These are phyloP conservation scores for Lactifluus subvellereus DNA, from an alignment of 768 basidiomycete species.

Conservation along the genomic window DNA sequence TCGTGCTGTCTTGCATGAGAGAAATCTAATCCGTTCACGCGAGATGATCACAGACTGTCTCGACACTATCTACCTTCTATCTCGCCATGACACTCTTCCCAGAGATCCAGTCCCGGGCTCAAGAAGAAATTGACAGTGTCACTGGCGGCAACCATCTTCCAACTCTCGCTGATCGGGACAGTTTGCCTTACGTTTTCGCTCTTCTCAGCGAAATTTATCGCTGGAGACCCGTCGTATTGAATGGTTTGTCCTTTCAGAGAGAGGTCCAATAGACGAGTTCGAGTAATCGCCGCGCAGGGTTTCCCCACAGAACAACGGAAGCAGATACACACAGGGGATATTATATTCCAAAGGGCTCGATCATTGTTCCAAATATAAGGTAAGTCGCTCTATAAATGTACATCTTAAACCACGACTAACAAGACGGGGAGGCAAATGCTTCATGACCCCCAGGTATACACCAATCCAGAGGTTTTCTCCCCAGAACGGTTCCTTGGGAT, in stretches of 20 bases:
- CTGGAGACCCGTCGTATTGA: slow-evolving; percentile 29
- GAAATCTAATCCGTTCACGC: not conserved
- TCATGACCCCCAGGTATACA: slow-evolving; percentile 28
- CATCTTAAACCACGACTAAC: not conserved
- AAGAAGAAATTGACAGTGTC: slow-evolving; percentile 29
- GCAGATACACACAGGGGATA: slow-evolving; percentile 31
- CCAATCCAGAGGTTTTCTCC: slow-evolving; percentile 26
- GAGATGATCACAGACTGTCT: slow-evolving; percentile 21
- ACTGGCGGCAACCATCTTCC: slow-evolving; percentile 22
- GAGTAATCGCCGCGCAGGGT: not conserved
- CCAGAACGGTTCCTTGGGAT: slow-evolving; percentile 28
- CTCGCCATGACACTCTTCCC: slow-evolving; percentile 28
- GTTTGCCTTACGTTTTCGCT: slow-evolving; percentile 27
- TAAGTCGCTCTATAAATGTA: slow-evolving; percentile 13
- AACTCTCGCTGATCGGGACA: slow-evolving; percentile 20
- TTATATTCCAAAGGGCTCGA: slow-evolving; percentile 28
- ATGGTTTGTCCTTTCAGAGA: slow-evolving; percentile 15
- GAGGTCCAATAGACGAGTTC: not conserved
- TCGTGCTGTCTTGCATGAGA: not conserved
- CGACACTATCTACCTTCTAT: slow-evolving; percentile 24
- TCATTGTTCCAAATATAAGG: slow-evolving; percentile 33
- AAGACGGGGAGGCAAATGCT: slow-evolving; percentile 28
- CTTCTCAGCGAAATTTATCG: slow-evolving; percentile 28
- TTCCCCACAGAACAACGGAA: slow-evolving; percentile 27
- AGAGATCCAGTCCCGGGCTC: slow-evolving; percentile 26